These are phyloP conservation scores for Yamadazyma olivae DNA, from an alignment of 805 yeast genomes.

Conservation along the genomic window DNA sequence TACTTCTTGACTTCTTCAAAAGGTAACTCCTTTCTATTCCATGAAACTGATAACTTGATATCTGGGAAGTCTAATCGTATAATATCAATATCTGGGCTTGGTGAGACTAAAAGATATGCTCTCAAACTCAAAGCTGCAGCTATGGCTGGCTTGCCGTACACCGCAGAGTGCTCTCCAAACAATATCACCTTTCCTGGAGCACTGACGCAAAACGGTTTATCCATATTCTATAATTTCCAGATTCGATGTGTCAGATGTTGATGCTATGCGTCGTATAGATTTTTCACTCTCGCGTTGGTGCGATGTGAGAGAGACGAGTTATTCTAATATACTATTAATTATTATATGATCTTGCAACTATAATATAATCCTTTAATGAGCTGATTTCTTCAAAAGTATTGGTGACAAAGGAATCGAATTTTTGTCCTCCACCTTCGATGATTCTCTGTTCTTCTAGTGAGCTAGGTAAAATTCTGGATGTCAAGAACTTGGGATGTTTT, in stretches of 20 bases:
- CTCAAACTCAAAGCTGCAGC: constrained; percentile 91
- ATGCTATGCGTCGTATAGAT: too few relatives aligned
- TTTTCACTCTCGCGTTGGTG: too few relatives aligned
- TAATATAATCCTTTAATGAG: constrained; percentile 29
- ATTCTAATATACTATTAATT: not conserved
- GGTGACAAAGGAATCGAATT: constrained; percentile 22
- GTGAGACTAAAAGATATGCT: constrained; percentile 70
- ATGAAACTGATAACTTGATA: constrained; percentile 59
- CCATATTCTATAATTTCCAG: not conserved
- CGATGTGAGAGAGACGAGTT: too few relatives aligned
- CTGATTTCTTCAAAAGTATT: constrained; percentile 35
- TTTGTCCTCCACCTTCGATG: constrained; percentile 45
- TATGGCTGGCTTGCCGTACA: constrained; percentile 88
- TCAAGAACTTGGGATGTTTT: constrained; percentile 82
- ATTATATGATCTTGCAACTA: too few relatives aligned
- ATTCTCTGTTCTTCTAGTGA: constrained; percentile 62
- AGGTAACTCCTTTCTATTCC: constrained; percentile 64
- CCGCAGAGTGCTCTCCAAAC: constrained; percentile 97
- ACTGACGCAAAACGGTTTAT: constrained; percentile 58
- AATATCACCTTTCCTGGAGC: constrained; percentile 97
- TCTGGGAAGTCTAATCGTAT: constrained; percentile 79
- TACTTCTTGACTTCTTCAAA: constrained; percentile 42
- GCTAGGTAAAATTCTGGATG: constrained; percentile 63
- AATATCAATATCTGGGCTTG: constrained; percentile 36
- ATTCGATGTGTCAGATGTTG: not conserved